Conservation (phyloP, 2,329 filamentous ascomycete species). For the Didymella arachidicola region DNA sequence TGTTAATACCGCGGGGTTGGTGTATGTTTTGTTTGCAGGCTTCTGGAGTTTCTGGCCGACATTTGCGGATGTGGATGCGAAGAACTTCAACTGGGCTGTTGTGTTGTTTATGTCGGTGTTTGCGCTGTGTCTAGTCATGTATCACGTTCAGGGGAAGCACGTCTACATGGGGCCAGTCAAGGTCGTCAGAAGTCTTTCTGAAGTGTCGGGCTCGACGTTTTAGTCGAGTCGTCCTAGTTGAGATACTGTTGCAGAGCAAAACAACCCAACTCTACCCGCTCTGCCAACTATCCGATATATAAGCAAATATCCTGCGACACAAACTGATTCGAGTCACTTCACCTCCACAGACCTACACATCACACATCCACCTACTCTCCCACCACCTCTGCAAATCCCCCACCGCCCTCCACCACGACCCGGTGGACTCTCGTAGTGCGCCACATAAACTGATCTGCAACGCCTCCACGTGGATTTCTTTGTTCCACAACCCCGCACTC, state of each 20-base stretch:
- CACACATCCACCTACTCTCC: neutral
- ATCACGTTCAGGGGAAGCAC: conserved; percentile 18
- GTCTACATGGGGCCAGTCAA: conserved; percentile 23
- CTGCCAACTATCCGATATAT: too few species aligned
- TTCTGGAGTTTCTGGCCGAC: conserved; percentile 53
- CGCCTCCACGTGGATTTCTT: neutral
- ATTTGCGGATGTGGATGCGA: conserved; percentile 15
- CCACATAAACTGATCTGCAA: neutral
- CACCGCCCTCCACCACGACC: neutral
- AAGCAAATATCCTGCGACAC: too few species aligned
- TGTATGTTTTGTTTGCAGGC: conserved; percentile 45
- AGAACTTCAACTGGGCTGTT: conserved; percentile 32
- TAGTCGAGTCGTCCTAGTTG: too few species aligned
- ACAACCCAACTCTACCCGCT: too few species aligned
- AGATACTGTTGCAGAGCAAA: too few species aligned
- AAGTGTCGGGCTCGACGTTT: neutral
- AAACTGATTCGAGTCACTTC: neutral
- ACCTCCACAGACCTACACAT: neutral
- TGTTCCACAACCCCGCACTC: neutral
- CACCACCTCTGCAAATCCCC: neutral
- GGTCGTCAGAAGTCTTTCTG: conserved; percentile 7
- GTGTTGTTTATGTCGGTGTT: conserved; percentile 20
- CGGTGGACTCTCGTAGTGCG: neutral
- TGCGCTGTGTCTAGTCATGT: conserved; percentile 16
- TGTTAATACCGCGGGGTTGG: conserved; percentile 46